These are phyloP conservation scores for Rutidosis leptorrhynchoides DNA, from an alignment of 129 eudicot species.

Conservation along the genomic window DNA sequence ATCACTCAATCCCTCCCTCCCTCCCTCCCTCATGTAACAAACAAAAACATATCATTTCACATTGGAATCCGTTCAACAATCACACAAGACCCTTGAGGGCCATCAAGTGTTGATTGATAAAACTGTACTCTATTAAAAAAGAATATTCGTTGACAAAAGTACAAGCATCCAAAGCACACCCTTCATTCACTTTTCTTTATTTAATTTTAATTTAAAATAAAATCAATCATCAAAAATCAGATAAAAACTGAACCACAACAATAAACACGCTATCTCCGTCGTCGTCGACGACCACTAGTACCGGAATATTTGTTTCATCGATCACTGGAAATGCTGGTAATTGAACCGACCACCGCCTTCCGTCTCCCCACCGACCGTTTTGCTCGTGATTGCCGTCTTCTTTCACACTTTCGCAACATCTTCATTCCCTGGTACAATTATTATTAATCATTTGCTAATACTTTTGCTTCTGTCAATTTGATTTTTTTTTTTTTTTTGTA, in stretches of 20 bases:
- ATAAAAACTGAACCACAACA: slow-evolving; percentile 39
- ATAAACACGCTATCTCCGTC: slow-evolving; percentile 19
- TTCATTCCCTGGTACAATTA: slow-evolving; percentile 41
- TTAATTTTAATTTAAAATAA: slow-evolving; percentile 2
- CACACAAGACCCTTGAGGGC: too few species aligned
- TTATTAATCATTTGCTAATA: not conserved
- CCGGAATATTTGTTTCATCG: slow-evolving; percentile 19
- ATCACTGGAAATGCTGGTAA: slow-evolving; percentile 59
- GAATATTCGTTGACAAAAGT: slow-evolving; percentile 34
- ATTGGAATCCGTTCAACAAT: not conserved
- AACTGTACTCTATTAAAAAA: too few species aligned
- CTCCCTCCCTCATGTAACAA: not conserved
- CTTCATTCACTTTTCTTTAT: not conserved
- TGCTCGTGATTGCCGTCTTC: slow-evolving; percentile 37
- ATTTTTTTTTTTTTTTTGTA: not conserved
- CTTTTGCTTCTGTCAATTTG: not conserved
- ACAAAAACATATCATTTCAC: not conserved
- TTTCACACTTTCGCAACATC: slow-evolving; percentile 48
- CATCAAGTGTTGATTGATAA: too few species aligned
- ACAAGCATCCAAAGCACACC: slow-evolving; percentile 19
- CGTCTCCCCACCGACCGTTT: slow-evolving; percentile 47
- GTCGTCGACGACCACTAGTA: slow-evolving; percentile 12
- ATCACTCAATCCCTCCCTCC: not conserved
- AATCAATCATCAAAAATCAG: slow-evolving; percentile 33
- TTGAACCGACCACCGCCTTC: slow-evolving; percentile 58